Conservation (phyloP, 225 moss, liverwort and hornwort genomes). For the Sphagnum contortum region DNA sequence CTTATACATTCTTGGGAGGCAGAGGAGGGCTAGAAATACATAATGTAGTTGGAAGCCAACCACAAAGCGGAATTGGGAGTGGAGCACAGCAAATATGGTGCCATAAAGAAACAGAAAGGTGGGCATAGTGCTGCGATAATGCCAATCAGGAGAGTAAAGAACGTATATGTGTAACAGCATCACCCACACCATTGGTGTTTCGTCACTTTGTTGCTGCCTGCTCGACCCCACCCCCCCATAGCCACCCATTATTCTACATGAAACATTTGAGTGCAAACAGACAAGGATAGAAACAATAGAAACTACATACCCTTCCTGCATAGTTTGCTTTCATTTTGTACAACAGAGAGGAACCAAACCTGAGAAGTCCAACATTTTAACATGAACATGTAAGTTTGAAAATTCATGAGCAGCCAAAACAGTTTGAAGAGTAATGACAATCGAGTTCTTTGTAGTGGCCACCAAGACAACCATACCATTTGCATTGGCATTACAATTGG, state of each 20-base stretch:
- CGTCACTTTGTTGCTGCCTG: conserved; percentile 98
- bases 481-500: too few relatives aligned
- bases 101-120: conserved; percentile 86
- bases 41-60: conserved; percentile 89
- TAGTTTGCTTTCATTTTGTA: too few relatives aligned
- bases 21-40: conserved; percentile 77
- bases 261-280: neutral
- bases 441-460: too few relatives aligned
- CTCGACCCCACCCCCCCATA: conserved; percentile 7
- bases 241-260: neutral
- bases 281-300: too few relatives aligned
- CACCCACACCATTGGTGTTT: conserved; percentile 99
- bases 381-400: too few relatives aligned
- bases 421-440: too few relatives aligned
- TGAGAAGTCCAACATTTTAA: too few relatives aligned
- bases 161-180: conserved; percentile 98
- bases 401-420: too few relatives aligned
- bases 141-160: conserved; percentile 98
- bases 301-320: too few relatives aligned
- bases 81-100: conserved; percentile 82
- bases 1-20: conserved; percentile 98
- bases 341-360: too few relatives aligned
- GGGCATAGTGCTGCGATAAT: conserved; percentile 96
- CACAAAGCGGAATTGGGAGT: conserved; percentile 80
- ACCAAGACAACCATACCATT: too few relatives aligned